A percentile compares a stretch with the other conserved stretches of the same genome.
These are phyloP conservation scores for Trichoderma sp. DNA, from an alignment of 2,329 filamentous ascomycete genomes.

Conservation along the genomic window DNA sequence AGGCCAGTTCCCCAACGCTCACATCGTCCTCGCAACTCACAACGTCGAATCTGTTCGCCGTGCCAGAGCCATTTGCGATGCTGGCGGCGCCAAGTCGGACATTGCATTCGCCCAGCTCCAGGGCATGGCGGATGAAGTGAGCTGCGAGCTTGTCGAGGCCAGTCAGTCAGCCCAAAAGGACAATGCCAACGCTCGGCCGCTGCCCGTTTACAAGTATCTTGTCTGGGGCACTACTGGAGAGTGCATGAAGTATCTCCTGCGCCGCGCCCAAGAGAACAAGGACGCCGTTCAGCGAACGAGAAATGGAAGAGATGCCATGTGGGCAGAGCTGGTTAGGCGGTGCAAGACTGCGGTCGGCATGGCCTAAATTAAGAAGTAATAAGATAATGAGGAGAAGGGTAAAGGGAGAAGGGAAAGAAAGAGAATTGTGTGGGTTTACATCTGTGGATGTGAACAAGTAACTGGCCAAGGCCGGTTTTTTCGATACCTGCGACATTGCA, in stretches of 20 bases:
- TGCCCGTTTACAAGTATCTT: conserved; percentile 69
- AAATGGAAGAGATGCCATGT: conserved; percentile 62
- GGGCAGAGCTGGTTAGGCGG: conserved; percentile 58
- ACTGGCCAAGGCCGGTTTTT: not conserved
- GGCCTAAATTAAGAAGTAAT: conserved; percentile 27
- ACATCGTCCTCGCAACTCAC: conserved; percentile 77
- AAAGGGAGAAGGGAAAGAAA: not conserved
- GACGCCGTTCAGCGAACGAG: conserved; percentile 65
- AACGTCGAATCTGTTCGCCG: conserved; percentile 69
- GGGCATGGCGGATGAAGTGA: conserved; percentile 95
- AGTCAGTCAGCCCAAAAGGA: conserved; percentile 31
- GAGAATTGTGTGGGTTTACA: not conserved
- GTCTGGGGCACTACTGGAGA: conserved; percentile 71
- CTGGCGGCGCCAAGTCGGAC: conserved; percentile 40
- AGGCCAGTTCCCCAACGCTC: conserved; percentile 54
- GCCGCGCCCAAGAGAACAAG: conserved; percentile 64
- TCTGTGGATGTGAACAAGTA: not conserved
- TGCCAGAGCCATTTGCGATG: conserved; percentile 52
- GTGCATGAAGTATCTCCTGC: conserved; percentile 79
- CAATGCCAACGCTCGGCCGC: conserved; percentile 28
- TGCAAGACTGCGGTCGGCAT: conserved; percentile 43
- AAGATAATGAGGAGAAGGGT: not conserved
- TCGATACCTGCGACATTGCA: conserved; percentile 5
- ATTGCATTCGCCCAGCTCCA: conserved; percentile 67
- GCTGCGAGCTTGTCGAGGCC: conserved; percentile 56